Evolutionary conservation across 805 yeast species (phyloP).

Genomic region (Pichia membranifaciens): DNA sequence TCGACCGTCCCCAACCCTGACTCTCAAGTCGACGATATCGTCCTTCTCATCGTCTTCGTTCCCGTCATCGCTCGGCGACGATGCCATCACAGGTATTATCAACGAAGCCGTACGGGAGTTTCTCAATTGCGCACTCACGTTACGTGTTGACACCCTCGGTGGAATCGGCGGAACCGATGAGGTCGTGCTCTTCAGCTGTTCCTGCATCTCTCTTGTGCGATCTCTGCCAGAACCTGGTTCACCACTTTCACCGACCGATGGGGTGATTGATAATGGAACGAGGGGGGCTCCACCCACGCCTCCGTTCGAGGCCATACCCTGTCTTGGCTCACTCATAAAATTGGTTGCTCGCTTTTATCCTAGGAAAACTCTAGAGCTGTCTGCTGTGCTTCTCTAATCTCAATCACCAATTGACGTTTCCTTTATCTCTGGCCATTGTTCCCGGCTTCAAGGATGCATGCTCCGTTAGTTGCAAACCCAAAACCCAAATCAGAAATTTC

Average conservation of each 20-base stretch:
- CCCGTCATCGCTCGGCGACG: not conserved
- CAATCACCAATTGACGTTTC: not conserved
- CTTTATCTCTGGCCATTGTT: no score
- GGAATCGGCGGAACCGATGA: not conserved
- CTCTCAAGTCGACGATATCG: not conserved
- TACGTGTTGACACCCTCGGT: not conserved
- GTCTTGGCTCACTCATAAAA: not conserved
- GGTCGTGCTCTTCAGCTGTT: not conserved
- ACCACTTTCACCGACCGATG: not conserved
- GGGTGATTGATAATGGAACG: conserved; percentile 5
- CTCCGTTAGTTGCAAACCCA: no score
- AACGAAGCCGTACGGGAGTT: conserved; percentile 8
- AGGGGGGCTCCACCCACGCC: not conserved
- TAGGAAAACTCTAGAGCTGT: no score
- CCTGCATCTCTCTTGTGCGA: not conserved
- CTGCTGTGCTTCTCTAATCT: not conserved
- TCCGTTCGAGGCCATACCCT: not conserved
- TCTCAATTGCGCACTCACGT: conserved; percentile 2
- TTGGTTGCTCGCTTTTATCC: no score
- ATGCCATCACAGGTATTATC: conserved; percentile 5
- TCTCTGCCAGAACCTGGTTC: no score
- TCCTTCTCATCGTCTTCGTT: not conserved
- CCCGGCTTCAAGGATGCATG: no score
- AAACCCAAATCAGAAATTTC: no score
- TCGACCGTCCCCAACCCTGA: not conserved